Conservation (phyloP, 116 monocot species). For the Cymodocea nodosa region DNA sequence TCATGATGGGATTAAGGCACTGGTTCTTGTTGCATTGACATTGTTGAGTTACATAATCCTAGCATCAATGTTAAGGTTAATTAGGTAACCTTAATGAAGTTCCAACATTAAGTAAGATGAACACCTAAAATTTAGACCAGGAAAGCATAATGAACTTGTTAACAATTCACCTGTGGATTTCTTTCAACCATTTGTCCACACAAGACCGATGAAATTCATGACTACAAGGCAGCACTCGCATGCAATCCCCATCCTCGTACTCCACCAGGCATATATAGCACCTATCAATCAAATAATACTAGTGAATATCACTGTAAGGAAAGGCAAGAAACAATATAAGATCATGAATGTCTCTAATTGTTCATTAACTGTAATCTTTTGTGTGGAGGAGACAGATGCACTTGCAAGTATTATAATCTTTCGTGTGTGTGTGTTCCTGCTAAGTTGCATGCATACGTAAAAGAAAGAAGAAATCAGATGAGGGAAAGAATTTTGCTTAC, state of each 20-base stretch:
- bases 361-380: too few species aligned
- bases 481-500: conserved; percentile 22
- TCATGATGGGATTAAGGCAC: too few species aligned
- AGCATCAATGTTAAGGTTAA: too few species aligned
- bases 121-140: too few species aligned
- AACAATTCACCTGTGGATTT: conserved; percentile 74
- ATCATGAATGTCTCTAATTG: background rate
- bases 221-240: conserved; percentile 68
- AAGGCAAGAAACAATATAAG: background rate
- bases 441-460: too few species aligned
- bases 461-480: background rate
- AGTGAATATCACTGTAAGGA: background rate
- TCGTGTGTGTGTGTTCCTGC: too few species aligned
- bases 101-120: background rate
- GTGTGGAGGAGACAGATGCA: too few species aligned
- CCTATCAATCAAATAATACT: conserved; percentile 20
- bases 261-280: conserved; percentile 92
- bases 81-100: background rate
- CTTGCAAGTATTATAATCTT: too few species aligned
- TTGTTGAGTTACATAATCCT: too few species aligned
- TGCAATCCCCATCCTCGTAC: conserved; percentile 79
- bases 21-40: too few species aligned
- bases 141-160: too few species aligned
- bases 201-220: conserved; percentile 88
- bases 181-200: conserved; percentile 97